These are phyloP conservation scores for Penicillium taxi DNA, from an alignment of 495 filamentous ascomycete genomes.

Conservation along the genomic window DNA sequence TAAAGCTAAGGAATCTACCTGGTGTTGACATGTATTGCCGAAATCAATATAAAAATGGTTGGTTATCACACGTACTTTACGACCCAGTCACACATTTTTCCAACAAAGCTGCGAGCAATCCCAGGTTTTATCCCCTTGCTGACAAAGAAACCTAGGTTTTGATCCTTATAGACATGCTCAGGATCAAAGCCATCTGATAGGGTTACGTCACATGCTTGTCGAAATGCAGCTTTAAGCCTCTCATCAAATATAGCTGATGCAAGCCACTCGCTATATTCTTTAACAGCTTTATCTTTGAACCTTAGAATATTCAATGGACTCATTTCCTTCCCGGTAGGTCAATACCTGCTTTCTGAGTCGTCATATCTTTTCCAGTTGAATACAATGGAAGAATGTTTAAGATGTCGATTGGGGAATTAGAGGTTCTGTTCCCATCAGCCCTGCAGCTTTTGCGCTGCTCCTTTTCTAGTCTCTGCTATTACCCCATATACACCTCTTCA, in stretches of 20 bases:
- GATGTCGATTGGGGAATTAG: slow-evolving; percentile 15
- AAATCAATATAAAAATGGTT: too few relatives aligned
- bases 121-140: too few relatives aligned
- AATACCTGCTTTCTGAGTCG: not conserved
- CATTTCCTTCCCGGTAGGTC: too few relatives aligned
- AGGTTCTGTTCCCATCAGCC: too few relatives aligned
- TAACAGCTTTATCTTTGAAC: slow-evolving; percentile 10
- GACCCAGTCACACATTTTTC: too few relatives aligned
- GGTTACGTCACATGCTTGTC: slow-evolving; percentile 11
- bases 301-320: slow-evolving; percentile 2
- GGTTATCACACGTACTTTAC: too few relatives aligned
- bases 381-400: slow-evolving; percentile 12
- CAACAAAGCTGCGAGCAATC: too few relatives aligned
- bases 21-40: too few relatives aligned
- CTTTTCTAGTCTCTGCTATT: too few relatives aligned
- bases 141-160: slow-evolving; percentile 14
- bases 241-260: slow-evolving; percentile 8
- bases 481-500: too few relatives aligned
- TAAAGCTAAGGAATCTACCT: too few relatives aligned
- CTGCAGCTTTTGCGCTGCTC: too few relatives aligned
- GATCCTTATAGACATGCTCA: slow-evolving; percentile 15
- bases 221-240: slow-evolving; percentile 9
- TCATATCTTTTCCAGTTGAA: slow-evolving; percentile 1
- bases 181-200: slow-evolving; percentile 13
- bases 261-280: slow-evolving; percentile 14